Conservation (phyloP, 2,329 filamentous ascomycete genomes). For the Penicillium sp. region DNA sequence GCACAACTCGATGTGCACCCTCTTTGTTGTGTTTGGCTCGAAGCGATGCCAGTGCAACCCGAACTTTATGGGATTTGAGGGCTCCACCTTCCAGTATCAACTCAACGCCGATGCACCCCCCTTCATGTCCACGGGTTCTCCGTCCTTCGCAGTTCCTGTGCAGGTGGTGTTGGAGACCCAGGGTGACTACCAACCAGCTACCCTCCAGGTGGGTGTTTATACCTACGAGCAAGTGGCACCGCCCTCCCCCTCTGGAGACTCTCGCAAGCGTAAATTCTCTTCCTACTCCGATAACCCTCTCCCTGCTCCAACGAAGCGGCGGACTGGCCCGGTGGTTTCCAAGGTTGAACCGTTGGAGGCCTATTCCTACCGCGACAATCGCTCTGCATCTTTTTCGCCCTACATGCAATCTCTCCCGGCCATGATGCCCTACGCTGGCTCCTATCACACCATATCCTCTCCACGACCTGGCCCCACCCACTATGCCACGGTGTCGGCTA, state of each 20-base stretch:
- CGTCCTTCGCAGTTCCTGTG: slow-evolving; percentile 57
- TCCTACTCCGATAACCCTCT: slow-evolving; percentile 48
- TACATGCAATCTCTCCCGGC: slow-evolving; percentile 51
- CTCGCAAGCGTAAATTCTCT: slow-evolving; percentile 58
- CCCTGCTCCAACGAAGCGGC: slow-evolving; percentile 50
- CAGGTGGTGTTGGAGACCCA: slow-evolving; percentile 60
- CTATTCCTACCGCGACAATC: slow-evolving; percentile 54
- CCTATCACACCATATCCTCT: no score
- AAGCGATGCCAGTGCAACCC: slow-evolving; percentile 67
- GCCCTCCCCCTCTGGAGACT: slow-evolving; percentile 41
- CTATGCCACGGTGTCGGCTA: slow-evolving; percentile 41
- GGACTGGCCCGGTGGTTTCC: slow-evolving; percentile 48
- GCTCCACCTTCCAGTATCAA: slow-evolving; percentile 65
- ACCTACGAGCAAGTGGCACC: slow-evolving; percentile 55
- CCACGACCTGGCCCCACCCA: slow-evolving; percentile 42
- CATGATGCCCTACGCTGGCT: slow-evolving; percentile 38
- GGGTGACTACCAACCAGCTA: slow-evolving; percentile 50
- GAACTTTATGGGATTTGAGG: slow-evolving; percentile 57
- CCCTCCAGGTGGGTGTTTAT: slow-evolving; percentile 60
- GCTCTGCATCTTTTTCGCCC: slow-evolving; percentile 50
- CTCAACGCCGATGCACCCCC: slow-evolving; percentile 70
- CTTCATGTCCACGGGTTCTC: slow-evolving; percentile 56
- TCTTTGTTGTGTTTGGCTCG: slow-evolving; percentile 74
- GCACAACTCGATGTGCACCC: slow-evolving; percentile 55
- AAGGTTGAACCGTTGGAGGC: slow-evolving; percentile 51